Base-by-base conservation (phyloP, 1,139 yeast genomes). In the Kodamaea arcana region DNA sequence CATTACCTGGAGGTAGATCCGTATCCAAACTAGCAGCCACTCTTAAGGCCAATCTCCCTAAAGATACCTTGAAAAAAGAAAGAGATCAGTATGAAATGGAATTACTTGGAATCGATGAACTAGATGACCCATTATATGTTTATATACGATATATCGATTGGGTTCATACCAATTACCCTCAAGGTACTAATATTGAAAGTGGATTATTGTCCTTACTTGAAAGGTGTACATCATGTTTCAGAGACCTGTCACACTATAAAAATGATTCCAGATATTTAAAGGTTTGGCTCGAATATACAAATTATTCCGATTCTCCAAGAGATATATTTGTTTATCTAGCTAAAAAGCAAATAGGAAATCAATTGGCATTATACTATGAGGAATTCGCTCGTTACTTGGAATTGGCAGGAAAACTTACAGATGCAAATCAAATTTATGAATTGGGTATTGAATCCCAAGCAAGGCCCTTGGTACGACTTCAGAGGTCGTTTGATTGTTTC, bases 61-160 rank as follows among this genome's bases (percentile, higher is more conserved):
- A 60, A 33, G 48, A 53, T 10, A 48, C 48, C 15, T 57, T 64
- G 28, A 44, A 45, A 15, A 45, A 53, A 23, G 68, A 74, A 49
- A 52, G 80, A 50, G 51, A 60, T 4, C 47, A 56, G 37, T 68
- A 71, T 46, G 83, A 80, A 49, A 39, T 50, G 10, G 58, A 59
- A 11, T 55, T 82, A 15, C 52, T 50, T 13, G 64, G 70, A 1
- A 46, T 75, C 2, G 80, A 75, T 1, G 83, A 81, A 17, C 55
- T 78, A 27, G 96, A 88, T 57, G 97, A 90, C 51, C 96, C 97
- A 0, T 57, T 88, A 20, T 85, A 83, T 40, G 75, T 78, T 1
- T 87, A 73, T 56, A 49, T 86, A 15, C 81, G 80, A 15, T 88
- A 86, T 46, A 69, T 90, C 12, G 57, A 65, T 12, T 90, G 96